A percentile compares a stretch with the other conserved stretches of the same genome.
phyloP scores from a whole-genome alignment of 2,329 filamentous ascomycete genomes.

The Coniochaeta prunicola region DNA sequence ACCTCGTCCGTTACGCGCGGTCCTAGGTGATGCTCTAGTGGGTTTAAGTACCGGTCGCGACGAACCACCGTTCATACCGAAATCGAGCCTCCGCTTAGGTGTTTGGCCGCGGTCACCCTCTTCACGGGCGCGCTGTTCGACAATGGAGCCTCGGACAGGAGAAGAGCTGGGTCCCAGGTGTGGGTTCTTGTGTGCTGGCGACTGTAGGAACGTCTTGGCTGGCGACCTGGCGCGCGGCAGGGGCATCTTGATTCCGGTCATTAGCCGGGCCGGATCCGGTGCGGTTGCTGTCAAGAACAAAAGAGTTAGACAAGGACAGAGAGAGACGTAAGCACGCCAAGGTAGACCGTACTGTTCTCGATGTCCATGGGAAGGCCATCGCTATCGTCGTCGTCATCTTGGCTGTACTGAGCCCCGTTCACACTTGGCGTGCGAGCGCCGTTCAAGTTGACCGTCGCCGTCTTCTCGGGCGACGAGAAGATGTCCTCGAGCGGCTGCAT shows the following conservation, averaged over 20 bases:
- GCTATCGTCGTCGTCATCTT: conserved; percentile 21
- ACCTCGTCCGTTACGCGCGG: neutral
- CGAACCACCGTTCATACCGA: conserved; percentile 23
- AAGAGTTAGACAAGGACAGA: conserved; percentile 13
- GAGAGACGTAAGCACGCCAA: neutral
- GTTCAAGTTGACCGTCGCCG: conserved; percentile 16
- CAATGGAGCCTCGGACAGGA: conserved; percentile 32
- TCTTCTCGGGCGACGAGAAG: conserved; percentile 77
- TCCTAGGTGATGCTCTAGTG: conserved; percentile 11
- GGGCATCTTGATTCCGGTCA: conserved; percentile 38
- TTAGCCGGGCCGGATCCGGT: conserved; percentile 44
- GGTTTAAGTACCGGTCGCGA: conserved; percentile 15
- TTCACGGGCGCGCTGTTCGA: conserved; percentile 17
- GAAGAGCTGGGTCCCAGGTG: conserved; percentile 47
- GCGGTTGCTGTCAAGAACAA: conserved; percentile 28
- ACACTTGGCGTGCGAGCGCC: conserved; percentile 22
- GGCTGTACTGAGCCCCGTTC: conserved; percentile 20
- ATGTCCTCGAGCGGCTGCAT: conserved; percentile 82
- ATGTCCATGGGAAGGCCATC: conserved; percentile 45
- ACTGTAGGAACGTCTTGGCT: conserved; percentile 52
- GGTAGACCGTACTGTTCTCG: conserved; percentile 21
- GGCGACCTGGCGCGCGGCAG: conserved; percentile 47
- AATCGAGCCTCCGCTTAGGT: conserved; percentile 50
- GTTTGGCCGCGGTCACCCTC: conserved; percentile 25
- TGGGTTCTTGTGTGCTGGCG: conserved; percentile 55